Conservation (phyloP, 306 rosid genomes). For the Pyrus bretschneideri region DNA sequence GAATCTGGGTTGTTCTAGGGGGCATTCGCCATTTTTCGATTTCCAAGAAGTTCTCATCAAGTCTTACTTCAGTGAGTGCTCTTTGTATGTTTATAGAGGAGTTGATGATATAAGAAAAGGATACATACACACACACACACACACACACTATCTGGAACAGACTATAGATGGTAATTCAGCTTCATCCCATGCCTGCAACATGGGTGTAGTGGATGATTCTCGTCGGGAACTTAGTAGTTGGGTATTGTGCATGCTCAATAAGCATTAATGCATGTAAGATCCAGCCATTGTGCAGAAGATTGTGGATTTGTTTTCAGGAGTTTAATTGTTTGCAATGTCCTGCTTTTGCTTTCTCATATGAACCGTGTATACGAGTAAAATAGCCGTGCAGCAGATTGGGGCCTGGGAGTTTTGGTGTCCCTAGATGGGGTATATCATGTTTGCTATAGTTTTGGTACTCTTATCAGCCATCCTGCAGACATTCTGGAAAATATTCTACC, state of each 20-base stretch:
- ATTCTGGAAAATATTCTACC: conserved; percentile 92
- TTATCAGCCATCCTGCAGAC: conserved; percentile 84
- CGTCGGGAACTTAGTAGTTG: conserved; percentile 20
- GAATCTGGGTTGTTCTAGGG: neutral
- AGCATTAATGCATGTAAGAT: conserved; percentile 42
- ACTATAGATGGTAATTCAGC: conserved; percentile 18
- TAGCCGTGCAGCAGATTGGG: conserved; percentile 66
- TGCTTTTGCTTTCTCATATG: conserved; percentile 44
- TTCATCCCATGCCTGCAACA: conserved; percentile 28
- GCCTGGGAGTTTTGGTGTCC: conserved; percentile 70
- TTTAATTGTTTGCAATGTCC: conserved; percentile 53
- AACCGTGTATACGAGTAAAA: conserved; percentile 52
- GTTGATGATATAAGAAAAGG: neutral
- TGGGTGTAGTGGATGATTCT: conserved; percentile 24
- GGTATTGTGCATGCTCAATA: conserved; percentile 32
- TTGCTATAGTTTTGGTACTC: conserved; percentile 73
- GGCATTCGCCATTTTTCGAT: neutral
- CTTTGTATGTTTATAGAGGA: neutral
- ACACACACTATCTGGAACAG: neutral
- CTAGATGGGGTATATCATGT: conserved; percentile 59
- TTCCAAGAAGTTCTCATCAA: conserved; percentile 1
- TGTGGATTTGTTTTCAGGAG: conserved; percentile 52
- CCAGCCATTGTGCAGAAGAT: conserved; percentile 55
- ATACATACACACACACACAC: neutral
- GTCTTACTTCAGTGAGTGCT: neutral